Conservation (phyloP, 116 monocot genomes). For the Phalaenopsis hybrid region DNA sequence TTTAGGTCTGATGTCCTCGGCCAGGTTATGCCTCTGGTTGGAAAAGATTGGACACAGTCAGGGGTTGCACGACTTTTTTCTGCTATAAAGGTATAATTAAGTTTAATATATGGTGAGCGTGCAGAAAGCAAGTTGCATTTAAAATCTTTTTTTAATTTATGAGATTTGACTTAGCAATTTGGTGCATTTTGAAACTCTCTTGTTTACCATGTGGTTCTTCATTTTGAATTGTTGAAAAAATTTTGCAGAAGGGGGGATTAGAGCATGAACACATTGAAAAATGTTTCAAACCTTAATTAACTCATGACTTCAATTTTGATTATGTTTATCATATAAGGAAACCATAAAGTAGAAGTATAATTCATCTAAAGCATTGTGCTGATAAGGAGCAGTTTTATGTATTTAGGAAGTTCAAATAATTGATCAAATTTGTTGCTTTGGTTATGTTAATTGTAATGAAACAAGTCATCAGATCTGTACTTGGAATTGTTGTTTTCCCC, state of each 20-base stretch:
- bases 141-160: background rate
- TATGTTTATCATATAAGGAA: background rate
- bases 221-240: background rate
- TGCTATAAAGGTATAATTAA: conserved; percentile 54
- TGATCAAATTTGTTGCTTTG: background rate
- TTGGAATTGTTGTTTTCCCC: background rate
- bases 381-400: background rate
- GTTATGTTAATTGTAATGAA: background rate
- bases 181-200: background rate
- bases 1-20: conserved; percentile 74
- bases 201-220: background rate
- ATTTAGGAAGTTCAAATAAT: conserved; percentile 4
- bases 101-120: background rate
- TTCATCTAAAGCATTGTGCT: background rate
- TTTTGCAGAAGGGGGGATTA: background rate
- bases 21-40: conserved; percentile 79
- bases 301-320: background rate
- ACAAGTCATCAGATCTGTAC: background rate
- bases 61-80: conserved; percentile 68
- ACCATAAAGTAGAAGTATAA: background rate
- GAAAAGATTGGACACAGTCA: conserved; percentile 79
- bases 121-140: background rate
- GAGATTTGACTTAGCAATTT: background rate
- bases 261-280: background rate
- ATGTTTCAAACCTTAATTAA: conserved; percentile 1